A percentile compares a stretch with the other conserved stretches of the same genome.
Conservation (phyloP, 441 rosid species). For the Breynia disticha region DNA sequence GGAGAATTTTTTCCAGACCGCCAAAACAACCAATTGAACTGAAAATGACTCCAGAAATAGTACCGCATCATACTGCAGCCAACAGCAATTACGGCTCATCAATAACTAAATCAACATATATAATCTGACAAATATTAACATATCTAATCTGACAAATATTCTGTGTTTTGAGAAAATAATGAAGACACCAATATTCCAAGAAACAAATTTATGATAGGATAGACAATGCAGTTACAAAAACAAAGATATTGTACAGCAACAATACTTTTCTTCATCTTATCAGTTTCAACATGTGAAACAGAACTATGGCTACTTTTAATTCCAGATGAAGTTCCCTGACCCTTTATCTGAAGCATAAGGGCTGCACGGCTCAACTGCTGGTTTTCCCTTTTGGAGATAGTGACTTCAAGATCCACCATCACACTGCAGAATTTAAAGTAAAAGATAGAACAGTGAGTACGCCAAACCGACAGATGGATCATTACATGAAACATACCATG, state of each 20-base stretch:
- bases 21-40: constrained; percentile 58
- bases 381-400: constrained; percentile 15
- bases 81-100: constrained; percentile 11
- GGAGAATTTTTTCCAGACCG: constrained; percentile 57
- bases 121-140: too few relatives aligned
- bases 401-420: constrained; percentile 18
- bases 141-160: too few relatives aligned
- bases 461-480: constrained; percentile 8
- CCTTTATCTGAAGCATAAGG: constrained; percentile 26
- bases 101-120: too few relatives aligned
- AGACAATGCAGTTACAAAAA: not conserved
- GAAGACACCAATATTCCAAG: too few relatives aligned
- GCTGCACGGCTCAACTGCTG: constrained; percentile 23
- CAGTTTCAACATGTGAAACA: constrained; percentile 21
- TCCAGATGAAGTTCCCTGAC: constrained; percentile 24
- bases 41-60: constrained; percentile 54
- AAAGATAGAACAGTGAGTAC: constrained; percentile 17
- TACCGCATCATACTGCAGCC: constrained; percentile 51
- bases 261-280: constrained; percentile 26
- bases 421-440: constrained; percentile 33
- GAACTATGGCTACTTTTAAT: constrained; percentile 20
- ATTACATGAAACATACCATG: constrained; percentile 6
- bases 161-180: too few relatives aligned
- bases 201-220: not conserved
- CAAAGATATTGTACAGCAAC: constrained; percentile 1